Conservation (phyloP, 78 protist genomes). For the Parvularia atlantis region DNA sequence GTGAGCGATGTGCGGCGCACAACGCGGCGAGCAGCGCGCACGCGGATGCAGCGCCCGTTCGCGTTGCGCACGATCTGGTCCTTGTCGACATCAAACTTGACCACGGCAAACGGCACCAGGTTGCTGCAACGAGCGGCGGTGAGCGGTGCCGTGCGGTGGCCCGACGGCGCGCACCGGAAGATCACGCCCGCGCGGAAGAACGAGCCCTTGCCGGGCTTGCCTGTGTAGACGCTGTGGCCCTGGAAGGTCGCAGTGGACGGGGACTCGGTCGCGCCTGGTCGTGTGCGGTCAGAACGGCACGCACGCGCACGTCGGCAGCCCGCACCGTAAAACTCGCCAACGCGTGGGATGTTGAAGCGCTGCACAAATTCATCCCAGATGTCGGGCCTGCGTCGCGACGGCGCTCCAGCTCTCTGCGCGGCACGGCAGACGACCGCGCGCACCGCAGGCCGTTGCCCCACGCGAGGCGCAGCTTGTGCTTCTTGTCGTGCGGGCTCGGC, state of each 20-base stretch:
- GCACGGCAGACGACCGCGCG: too few relatives aligned
- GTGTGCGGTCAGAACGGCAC: neutral
- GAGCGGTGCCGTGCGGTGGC: slow-evolving; percentile 10
- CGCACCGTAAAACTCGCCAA: slow-evolving; percentile 30
- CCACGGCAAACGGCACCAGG: too few relatives aligned
- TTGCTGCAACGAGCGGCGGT: too few relatives aligned
- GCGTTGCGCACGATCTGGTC: too few relatives aligned
- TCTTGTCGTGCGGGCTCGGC: neutral
- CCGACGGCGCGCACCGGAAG: neutral
- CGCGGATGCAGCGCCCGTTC: too few relatives aligned
- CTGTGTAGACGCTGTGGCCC: neutral
- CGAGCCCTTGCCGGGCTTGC: neutral
- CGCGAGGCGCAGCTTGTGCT: slow-evolving; percentile 16
- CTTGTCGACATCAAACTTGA: too few relatives aligned
- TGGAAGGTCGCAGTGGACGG: neutral
- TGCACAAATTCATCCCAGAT: slow-evolving; percentile 3
- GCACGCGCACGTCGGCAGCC: neutral
- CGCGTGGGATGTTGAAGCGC: neutral
- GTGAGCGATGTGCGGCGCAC: too few relatives aligned
- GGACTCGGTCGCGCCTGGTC: neutral
- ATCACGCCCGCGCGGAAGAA: neutral
- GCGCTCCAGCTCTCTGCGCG: too few relatives aligned
- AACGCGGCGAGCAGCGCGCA: too few relatives aligned
- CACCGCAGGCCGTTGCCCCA: slow-evolving; percentile 40
- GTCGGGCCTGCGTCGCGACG: too few relatives aligned